A percentile compares a stretch with the other conserved stretches of the same genome.
Evolutionary conservation across 1,139 yeast genomes (phyloP).

Genomic region (Wickerhamiella infanticola): DNA sequence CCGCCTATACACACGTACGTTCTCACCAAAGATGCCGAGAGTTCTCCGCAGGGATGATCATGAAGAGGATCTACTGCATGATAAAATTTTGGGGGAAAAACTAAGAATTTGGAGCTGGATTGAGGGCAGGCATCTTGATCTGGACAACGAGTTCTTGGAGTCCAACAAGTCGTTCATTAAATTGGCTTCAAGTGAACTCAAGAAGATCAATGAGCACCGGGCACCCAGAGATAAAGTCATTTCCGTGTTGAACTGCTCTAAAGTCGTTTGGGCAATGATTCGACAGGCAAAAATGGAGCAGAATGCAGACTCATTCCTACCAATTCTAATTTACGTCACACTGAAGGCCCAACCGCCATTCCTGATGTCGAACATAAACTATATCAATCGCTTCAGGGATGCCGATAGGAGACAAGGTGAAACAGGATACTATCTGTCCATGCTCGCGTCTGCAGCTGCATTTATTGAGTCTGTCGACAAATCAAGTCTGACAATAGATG

Average conservation of each 20-base stretch:
- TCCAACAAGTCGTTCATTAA: slow-evolving; percentile 44
- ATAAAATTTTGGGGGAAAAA: slow-evolving; percentile 39
- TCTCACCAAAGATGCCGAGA: slow-evolving; percentile 56
- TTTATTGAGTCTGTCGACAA: slow-evolving; percentile 50
- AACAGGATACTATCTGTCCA: slow-evolving; percentile 72
- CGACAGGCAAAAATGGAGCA: slow-evolving; percentile 53
- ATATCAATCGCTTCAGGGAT: slow-evolving; percentile 70
- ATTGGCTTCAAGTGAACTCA: slow-evolving; percentile 52
- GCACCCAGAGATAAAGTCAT: slow-evolving; percentile 93
- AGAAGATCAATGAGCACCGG: slow-evolving; percentile 64
- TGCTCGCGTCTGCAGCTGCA: slow-evolving; percentile 71
- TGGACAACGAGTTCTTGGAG: slow-evolving; percentile 34
- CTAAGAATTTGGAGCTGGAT: slow-evolving; percentile 60
- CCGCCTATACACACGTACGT: slow-evolving; percentile 59
- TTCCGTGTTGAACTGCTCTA: slow-evolving; percentile 80
- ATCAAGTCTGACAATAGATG: slow-evolving; percentile 44
- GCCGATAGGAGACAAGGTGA: slow-evolving; percentile 72
- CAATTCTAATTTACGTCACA: slow-evolving; percentile 66
- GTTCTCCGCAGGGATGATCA: slow-evolving; percentile 35
- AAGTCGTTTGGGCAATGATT: slow-evolving; percentile 75
- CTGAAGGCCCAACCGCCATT: slow-evolving; percentile 48
- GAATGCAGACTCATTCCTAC: slow-evolving; percentile 88
- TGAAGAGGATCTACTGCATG: slow-evolving; percentile 47
- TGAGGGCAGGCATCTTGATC: slow-evolving; percentile 64
- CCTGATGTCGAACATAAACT: slow-evolving; percentile 62